These are phyloP conservation scores for Hypericum androsaemum DNA, from an alignment of 345 rosid genomes.

Conservation along the genomic window DNA sequence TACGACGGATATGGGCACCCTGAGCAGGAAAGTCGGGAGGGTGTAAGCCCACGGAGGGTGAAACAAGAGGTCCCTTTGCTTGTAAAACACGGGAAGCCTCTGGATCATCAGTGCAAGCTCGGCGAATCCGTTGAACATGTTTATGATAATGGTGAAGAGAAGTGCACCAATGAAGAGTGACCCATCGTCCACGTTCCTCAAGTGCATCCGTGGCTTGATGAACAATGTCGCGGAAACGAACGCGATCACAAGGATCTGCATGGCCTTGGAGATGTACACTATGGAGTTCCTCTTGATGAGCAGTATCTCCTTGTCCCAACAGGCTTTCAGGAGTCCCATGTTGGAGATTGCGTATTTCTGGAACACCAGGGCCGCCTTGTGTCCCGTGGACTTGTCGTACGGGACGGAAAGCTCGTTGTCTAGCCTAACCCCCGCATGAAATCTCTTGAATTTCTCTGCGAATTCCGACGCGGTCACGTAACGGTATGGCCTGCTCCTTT, in stretches of 20 bases:
- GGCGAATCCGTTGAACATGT: constrained; percentile 40
- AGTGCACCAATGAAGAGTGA: constrained; percentile 42
- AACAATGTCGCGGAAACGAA: not conserved
- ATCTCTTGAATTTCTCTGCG: constrained; percentile 28
- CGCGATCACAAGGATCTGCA: constrained; percentile 28
- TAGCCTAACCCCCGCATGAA: constrained; percentile 24
- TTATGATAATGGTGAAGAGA: constrained; percentile 33
- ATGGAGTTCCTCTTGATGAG: constrained; percentile 56
- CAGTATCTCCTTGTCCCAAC: constrained; percentile 49
- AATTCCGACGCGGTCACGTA: constrained; percentile 34
- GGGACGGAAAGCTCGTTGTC: constrained; percentile 26
- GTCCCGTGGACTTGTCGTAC: constrained; percentile 27
- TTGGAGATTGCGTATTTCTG: constrained; percentile 31
- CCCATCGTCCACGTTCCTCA: constrained; percentile 36
- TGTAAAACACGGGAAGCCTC: constrained; percentile 47
- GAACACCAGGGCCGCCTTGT: constrained; percentile 33
- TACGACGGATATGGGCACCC: constrained; percentile 42
- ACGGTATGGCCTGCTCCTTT: constrained; percentile 19
- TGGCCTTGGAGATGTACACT: constrained; percentile 38
- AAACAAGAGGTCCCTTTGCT: constrained; percentile 45
- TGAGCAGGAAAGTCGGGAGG: constrained; percentile 40
- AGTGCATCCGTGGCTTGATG: not conserved
- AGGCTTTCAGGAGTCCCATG: constrained; percentile 49
- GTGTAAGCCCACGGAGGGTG: constrained; percentile 71
- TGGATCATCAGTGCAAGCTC: constrained; percentile 39